Evolutionary conservation across 208 protist species (phyloP).

Genomic region (Leishmania lainsoni): DNA sequence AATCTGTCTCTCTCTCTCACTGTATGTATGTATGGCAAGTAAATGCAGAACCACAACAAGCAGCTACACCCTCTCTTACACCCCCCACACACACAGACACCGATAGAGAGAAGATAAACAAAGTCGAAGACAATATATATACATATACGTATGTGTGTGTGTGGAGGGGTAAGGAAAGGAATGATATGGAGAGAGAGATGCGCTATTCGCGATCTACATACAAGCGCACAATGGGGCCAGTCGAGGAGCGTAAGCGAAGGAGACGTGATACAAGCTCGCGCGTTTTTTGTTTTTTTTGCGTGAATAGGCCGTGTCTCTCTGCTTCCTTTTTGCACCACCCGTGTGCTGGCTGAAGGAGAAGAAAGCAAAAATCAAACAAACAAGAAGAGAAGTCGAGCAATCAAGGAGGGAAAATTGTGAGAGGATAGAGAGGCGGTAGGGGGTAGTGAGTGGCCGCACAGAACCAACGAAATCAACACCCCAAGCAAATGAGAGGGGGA

Average conservation of each 20-base stretch:
- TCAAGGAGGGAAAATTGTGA: neutral
- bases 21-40: neutral
- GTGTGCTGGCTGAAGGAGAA: neutral
- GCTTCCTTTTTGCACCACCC: neutral
- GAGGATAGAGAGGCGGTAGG: neutral
- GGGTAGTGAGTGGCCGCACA: too few relatives aligned
- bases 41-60: neutral
- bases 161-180: neutral
- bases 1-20: too few relatives aligned
- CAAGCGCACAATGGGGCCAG: neutral
- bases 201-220: neutral
- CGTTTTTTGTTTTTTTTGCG: neutral
- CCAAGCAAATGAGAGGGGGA: too few relatives aligned
- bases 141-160: neutral
- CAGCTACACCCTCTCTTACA: neutral
- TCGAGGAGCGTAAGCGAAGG: neutral
- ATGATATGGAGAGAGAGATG: neutral
- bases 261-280: neutral
- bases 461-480: too few relatives aligned
- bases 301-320: neutral
- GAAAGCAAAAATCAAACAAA: neutral
- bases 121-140: neutral
- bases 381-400: neutral
- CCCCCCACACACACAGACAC: neutral
- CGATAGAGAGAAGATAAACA: too few relatives aligned